phyloP scores from a whole-genome alignment of 2,329 filamentous ascomycete genomes.

The Calonectria pseudoreteaudii region DNA sequence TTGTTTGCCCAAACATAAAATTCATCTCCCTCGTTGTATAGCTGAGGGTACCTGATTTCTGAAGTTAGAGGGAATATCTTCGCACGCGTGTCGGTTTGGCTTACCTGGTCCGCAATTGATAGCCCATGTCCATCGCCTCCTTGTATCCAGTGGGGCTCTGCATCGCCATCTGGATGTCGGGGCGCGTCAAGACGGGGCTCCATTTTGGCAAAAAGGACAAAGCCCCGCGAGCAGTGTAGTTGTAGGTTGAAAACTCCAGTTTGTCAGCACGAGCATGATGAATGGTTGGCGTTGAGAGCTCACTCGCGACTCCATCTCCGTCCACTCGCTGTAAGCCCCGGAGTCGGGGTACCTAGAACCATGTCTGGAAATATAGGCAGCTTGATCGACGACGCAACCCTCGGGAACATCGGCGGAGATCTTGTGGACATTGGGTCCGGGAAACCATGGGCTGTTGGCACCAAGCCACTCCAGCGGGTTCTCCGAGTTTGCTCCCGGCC shows the following conservation, averaged over 20 bases:
- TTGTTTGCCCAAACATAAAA: slow-evolving; percentile 76
- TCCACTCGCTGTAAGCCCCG: slow-evolving; percentile 70
- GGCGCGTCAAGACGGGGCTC: slow-evolving; percentile 67
- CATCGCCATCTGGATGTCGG: slow-evolving; percentile 67
- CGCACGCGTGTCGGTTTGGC: accelerated
- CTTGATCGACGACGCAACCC: slow-evolving; percentile 70
- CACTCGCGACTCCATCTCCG: slow-evolving; percentile 57
- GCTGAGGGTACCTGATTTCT: slow-evolving; percentile 55
- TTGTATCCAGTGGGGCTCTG: slow-evolving; percentile 72
- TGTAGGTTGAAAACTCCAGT: slow-evolving; percentile 61
- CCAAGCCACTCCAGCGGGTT: slow-evolving; percentile 21
- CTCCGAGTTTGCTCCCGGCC: slow-evolving; percentile 13
- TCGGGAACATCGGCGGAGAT: slow-evolving; percentile 66
- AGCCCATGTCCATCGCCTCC: slow-evolving; percentile 68
- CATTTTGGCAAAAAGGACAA: slow-evolving; percentile 70
- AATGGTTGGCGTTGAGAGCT: slow-evolving; percentile 10
- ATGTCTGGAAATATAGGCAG: slow-evolving; percentile 70
- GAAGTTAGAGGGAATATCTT: neutral
- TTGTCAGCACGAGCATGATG: neutral
- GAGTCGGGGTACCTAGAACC: slow-evolving; percentile 72
- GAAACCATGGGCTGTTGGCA: slow-evolving; percentile 24
- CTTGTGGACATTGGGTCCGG: slow-evolving; percentile 65
- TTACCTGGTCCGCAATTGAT: slow-evolving; percentile 59
- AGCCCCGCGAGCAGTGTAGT: slow-evolving; percentile 64
- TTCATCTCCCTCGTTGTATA: slow-evolving; percentile 61